Evolutionary conservation across 768 basidiomycete species (phyloP).

Genomic region (Podaxis rugospora): DNA sequence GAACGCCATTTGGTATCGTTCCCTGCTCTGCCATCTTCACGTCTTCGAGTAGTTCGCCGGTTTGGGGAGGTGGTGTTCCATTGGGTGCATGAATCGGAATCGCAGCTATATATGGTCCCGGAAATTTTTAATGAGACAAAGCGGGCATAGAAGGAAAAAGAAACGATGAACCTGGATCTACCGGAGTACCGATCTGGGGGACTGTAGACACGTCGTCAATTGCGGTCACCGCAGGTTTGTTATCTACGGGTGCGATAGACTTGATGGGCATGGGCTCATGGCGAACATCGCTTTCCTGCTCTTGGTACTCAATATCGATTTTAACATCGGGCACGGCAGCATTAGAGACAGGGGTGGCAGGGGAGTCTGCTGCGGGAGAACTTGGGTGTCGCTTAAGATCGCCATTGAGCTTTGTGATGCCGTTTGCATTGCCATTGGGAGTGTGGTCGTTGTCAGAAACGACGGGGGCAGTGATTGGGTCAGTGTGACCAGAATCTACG

Average conservation of each 20-base stretch:
- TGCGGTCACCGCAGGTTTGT: slow-evolving; percentile 11
- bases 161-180: slow-evolving; percentile 42
- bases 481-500: slow-evolving; percentile 31
- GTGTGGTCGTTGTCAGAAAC: slow-evolving; percentile 21
- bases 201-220: slow-evolving; percentile 39
- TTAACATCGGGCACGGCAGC: slow-evolving; percentile 48
- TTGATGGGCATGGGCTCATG: slow-evolving; percentile 55
- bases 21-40: slow-evolving; percentile 51
- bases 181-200: slow-evolving; percentile 38
- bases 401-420: slow-evolving; percentile 27
- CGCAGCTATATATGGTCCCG: slow-evolving; percentile 29
- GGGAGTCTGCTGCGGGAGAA: slow-evolving; percentile 47
- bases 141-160: slow-evolving; percentile 18
- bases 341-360: slow-evolving; percentile 57
- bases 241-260: slow-evolving; percentile 32
- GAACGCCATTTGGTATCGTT: slow-evolving; percentile 28
- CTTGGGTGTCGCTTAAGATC: slow-evolving; percentile 26
- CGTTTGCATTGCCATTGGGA: slow-evolving; percentile 37
- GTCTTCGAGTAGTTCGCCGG: slow-evolving; percentile 43
- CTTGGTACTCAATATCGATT: slow-evolving; percentile 57
- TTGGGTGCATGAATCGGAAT: slow-evolving; percentile 40
- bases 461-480: slow-evolving; percentile 37
- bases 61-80: slow-evolving; percentile 41
- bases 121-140: slow-evolving; percentile 14
- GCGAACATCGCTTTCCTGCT: slow-evolving; percentile 65